Evolutionary conservation across 2,329 filamentous ascomycete species (phyloP), one percentile per base, ranked within the genome.

Genomic region (Colletotrichum truncatum): DNA sequence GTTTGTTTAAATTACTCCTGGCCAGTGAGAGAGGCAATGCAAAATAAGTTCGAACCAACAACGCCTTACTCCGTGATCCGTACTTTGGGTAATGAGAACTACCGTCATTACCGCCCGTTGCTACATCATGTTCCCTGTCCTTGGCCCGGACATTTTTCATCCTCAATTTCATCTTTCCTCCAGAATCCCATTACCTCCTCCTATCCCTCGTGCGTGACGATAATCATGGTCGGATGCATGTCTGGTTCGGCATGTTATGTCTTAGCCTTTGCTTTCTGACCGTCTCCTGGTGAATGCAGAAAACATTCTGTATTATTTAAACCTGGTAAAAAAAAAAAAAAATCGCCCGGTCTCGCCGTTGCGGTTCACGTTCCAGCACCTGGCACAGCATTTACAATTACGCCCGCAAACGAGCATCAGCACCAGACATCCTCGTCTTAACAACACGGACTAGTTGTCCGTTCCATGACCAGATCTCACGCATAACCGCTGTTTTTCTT

Each of bases 381-480:
- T 12, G 43, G 6, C 28, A 25, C 51, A 30, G 38, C 41, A 54
- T 43, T 41, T 6, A 21, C 30, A 12, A 16, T 25, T 62, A 18
- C 62, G 57, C 63, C 62, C 57, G 62, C 62, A 62, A 62, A 36
- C 57, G 38, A 65, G 14, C 11, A 49, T 36, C 58, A 16, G 11
- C 39, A 21, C 48, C 57, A 36, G 32, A 34, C 32, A 62, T 49
- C 34, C 43, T 63, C 63, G 58, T 66, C 58, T 62, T 36, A 62
- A 65, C 43, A 56, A 30, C 14, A 26, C 51, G 23, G 63, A 51
- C 57, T 56, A 56, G 39, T 63, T 62, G 36, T 32, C 54, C 39
- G 32, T 57, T 25, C 56, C 39, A 56, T 32, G 41, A 65, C 49
- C 55, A 64, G 39, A 64, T 55, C 41, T 61, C 18, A 46, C 55